Conservation (phyloP, 345 rosid species). For the Isatis tinctoria region DNA sequence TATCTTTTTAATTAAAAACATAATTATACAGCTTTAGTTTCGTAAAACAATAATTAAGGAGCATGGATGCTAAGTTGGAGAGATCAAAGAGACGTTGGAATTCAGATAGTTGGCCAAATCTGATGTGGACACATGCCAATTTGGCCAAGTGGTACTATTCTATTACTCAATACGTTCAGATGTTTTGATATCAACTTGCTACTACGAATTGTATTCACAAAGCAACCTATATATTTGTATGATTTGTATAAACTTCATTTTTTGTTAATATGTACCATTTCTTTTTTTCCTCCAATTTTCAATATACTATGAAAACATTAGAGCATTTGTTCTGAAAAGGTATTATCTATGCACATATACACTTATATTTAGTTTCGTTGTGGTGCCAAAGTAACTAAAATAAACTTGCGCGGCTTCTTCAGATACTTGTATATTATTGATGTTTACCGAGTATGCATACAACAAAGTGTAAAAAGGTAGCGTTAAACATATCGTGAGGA, state of each 20-base stretch:
- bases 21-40: constrained; percentile 18
- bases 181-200: constrained; percentile 26
- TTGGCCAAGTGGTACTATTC: constrained; percentile 25
- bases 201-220: not conserved
- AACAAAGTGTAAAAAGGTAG: not conserved
- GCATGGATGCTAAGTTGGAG: constrained; percentile 22
- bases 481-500: not conserved
- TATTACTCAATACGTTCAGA: constrained; percentile 5
- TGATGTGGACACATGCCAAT: constrained; percentile 36
- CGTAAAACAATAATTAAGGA: constrained; percentile 28
- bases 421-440: not conserved
- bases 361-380: not conserved
- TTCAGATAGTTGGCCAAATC: constrained; percentile 28
- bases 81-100: constrained; percentile 15
- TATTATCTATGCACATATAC: not conserved
- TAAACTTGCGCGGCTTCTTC: not conserved
- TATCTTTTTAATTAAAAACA: not conserved
- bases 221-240: constrained; percentile 7
- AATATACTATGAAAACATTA: not conserved
- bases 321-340: not conserved
- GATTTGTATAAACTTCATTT: not conserved
- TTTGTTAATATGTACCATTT: not conserved
- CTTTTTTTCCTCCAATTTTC: not conserved
- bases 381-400: not conserved
- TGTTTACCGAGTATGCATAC: constrained; percentile 12